Percentiles rank a stretch among this genome's conserved stretches.
Conservation (phyloP, 2,329 filamentous ascomycete species). For the Colletotrichum truncatum region DNA sequence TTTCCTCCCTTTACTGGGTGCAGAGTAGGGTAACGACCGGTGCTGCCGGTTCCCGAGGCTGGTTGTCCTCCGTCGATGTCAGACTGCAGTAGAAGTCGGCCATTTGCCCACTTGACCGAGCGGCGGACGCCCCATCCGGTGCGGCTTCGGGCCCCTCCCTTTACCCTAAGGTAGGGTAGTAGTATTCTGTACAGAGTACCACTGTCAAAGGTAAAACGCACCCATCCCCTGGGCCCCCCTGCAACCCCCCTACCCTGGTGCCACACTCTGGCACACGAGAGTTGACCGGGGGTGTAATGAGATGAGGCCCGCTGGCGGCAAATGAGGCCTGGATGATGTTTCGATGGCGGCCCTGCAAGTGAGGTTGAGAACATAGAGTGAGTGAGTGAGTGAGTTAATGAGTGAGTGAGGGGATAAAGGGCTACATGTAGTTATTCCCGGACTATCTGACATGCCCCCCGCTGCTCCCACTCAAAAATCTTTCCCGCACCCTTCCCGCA, state of each 20-base stretch:
- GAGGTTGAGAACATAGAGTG: not conserved
- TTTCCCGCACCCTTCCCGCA: slow-evolving; percentile 20
- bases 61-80: not conserved
- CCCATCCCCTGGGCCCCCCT: no score
- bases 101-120: slow-evolving; percentile 8
- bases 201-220: slow-evolving; percentile 7
- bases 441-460: slow-evolving; percentile 19
- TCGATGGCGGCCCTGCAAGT: not conserved
- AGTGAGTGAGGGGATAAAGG: not conserved
- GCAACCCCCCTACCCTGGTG: not conserved
- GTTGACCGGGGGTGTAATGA: slow-evolving; percentile 19
- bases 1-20: not conserved
- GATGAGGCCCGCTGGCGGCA: slow-evolving; percentile 7
- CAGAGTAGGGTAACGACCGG: not conserved
- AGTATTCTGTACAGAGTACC: not conserved
- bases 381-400: not conserved
- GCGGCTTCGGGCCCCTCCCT: not conserved
- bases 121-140: not conserved
- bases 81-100: not conserved
- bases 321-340: not conserved
- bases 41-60: slow-evolving; percentile 8
- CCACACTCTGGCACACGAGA: slow-evolving; percentile 7
- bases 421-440: not conserved
- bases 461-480: slow-evolving; percentile 20
- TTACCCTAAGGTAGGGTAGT: not conserved